Conservation (phyloP, 176 grass and related monocot species). For the Poa annua region DNA sequence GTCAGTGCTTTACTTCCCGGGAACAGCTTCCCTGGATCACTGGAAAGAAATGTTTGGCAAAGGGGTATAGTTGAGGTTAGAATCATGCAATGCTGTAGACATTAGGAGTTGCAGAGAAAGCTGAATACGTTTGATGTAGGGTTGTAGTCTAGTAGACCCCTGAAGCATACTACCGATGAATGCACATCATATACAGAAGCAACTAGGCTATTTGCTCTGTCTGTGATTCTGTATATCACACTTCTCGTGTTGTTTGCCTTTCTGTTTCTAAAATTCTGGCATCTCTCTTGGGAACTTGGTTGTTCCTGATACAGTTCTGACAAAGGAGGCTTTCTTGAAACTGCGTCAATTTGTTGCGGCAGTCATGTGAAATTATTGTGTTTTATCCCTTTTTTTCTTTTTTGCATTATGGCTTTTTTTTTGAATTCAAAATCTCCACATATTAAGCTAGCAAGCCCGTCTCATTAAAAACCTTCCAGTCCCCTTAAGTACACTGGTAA, state of each 20-base stretch:
- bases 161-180: slow-evolving; percentile 9
- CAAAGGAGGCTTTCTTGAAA: neutral
- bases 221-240: no score
- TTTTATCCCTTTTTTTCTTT: neutral
- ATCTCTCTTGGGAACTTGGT: neutral
- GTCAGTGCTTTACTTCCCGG: neutral
- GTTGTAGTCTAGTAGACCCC: neutral
- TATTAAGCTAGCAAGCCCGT: no score
- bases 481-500: no score
- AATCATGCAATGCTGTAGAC: neutral
- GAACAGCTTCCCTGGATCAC: slow-evolving; percentile 10
- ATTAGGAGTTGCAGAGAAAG: slow-evolving; percentile 5
- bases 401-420: neutral
- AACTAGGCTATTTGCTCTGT: neutral
- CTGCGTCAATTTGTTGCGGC: neutral
- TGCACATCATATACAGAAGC: neutral
- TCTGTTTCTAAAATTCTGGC: no score
- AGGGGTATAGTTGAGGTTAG: neutral
- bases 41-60: neutral
- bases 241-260: no score
- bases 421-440: no score
- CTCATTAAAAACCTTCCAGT: neutral
- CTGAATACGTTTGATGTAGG: slow-evolving; percentile 13
- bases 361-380: neutral
- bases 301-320: neutral